Evolutionary conservation across 1,284 basidiomycete species (phyloP), one percentile per base, ranked within the genome.

Genomic region (Polyporus tsugae): DNA sequence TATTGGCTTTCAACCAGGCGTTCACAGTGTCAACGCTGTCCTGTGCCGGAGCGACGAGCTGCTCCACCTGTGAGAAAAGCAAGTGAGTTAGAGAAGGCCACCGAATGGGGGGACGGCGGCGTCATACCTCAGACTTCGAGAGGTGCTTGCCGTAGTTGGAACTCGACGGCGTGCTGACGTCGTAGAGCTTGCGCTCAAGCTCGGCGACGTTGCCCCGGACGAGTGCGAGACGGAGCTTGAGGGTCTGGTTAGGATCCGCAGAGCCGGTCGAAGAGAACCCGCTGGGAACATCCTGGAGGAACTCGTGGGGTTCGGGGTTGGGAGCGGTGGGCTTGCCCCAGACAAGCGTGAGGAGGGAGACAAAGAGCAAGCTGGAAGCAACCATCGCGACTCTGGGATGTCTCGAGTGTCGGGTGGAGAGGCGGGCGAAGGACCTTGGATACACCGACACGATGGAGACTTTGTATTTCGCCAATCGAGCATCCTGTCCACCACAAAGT

Each of bases 21-120:
- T 78, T 78, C 6, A 85, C 82, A 4, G 80, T 76, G 15, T 75
- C 68, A 4, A 81, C 73, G 11, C 80, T 80, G n/a, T 80, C 81
- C 10, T 77, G 65, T 6, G 73, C 71, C 0, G 84, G 84, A 0
- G 77, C 75, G n/a, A 81, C 78, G 67, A 80, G 81, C 9, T 77
- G 72, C 73, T 82, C 80, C 10, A 83, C 80, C 81, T 84, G 57
- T 13, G 42, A 49, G 7, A 10, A 11, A 19, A 1, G 2, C 4
- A 6, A 63, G 22, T 29, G 33, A 25, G 55, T 60, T 25, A n/a
- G 13, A 2, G 22, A 17, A 2, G 41, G 1, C 38, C 2, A 41
- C 15, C 22, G 6, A 11, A 25, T 10, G 11, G 11, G 2, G 19
- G 29, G 19, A 15, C 3, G n/a, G 9, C 29, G 13, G 11, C 6